Conservation (phyloP, 2,329 filamentous ascomycete genomes). For the Cytospora chrysosperma region DNA sequence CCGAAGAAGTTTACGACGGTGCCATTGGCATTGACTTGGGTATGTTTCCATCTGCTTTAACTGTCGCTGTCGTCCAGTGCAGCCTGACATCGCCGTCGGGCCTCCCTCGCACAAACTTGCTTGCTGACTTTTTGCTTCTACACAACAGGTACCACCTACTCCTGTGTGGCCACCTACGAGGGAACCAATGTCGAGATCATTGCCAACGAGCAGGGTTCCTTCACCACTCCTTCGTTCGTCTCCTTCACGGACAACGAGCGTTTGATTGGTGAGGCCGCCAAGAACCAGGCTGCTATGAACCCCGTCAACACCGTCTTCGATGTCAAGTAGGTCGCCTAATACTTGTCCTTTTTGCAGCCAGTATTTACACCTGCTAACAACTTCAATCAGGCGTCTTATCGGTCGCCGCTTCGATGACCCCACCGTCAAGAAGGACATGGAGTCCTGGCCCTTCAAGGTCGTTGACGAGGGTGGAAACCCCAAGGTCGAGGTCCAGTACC, state of each 20-base stretch:
- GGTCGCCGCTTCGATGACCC: conserved; percentile 93
- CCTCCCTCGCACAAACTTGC: background rate
- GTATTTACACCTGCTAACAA: conserved; percentile 8
- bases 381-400: conserved; percentile 77
- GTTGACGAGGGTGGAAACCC: conserved; percentile 85
- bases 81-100: conserved; percentile 1
- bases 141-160: conserved; percentile 90
- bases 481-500: conserved; percentile 92
- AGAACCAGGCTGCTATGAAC: conserved; percentile 99
- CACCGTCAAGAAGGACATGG: conserved; percentile 97
- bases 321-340: conserved; percentile 73
- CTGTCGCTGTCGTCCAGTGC: background rate
- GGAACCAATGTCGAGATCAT: conserved; percentile 99
- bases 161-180: conserved; percentile 99
- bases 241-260: conserved; percentile 99
- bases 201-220: conserved; percentile 99
- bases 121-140: conserved; percentile 26
- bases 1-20: conserved; percentile 98
- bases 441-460: conserved; percentile 99
- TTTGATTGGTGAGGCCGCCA: conserved; percentile 98
- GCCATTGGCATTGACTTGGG: conserved; percentile 99
- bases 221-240: conserved; percentile 98
- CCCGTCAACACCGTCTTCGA: conserved; percentile 97
- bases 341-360: background rate
- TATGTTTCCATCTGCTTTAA: conserved; percentile 46